Percentiles rank a stretch among this genome's conserved stretches.
These are phyloP conservation scores for Yamadazyma epiphylla DNA, from an alignment of 1,139 yeast species.

Conservation along the genomic window DNA sequence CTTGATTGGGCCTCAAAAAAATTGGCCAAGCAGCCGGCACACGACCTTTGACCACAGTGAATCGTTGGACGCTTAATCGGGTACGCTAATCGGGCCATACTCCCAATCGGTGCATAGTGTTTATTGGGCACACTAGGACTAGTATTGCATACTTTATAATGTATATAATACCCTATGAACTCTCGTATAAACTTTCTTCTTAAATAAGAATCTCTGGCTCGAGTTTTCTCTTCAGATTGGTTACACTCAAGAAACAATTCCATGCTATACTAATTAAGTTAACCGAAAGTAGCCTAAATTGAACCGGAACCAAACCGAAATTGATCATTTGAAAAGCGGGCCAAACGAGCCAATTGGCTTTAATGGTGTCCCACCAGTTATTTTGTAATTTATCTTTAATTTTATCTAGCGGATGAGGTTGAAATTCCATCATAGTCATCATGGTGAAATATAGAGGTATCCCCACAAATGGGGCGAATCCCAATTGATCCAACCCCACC, in stretches of 20 bases:
- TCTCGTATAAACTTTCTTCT: too few species aligned
- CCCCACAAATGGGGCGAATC: constrained; percentile 71
- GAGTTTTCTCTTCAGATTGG: background rate
- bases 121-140: too few species aligned
- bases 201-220: too few species aligned
- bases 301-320: constrained; percentile 68
- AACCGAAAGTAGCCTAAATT: constrained; percentile 63
- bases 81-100: too few species aligned
- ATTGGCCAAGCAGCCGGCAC: too few species aligned
- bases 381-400: constrained; percentile 36
- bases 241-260: constrained; percentile 70
- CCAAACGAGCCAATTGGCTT: constrained; percentile 83
- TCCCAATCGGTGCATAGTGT: too few species aligned
- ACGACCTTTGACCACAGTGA: too few species aligned
- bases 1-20: too few species aligned
- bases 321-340: constrained; percentile 75
- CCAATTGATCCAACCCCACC: constrained; percentile 67
- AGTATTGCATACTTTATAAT: too few species aligned
- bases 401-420: constrained; percentile 19
- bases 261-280: constrained; percentile 75
- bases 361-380: constrained; percentile 59
- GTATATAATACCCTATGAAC: too few species aligned
- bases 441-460: constrained; percentile 65
- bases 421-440: constrained; percentile 62
- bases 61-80: too few species aligned